Base-by-base conservation (phyloP, 148 eudicot species). In the Rhododendron ovatum region DNA sequence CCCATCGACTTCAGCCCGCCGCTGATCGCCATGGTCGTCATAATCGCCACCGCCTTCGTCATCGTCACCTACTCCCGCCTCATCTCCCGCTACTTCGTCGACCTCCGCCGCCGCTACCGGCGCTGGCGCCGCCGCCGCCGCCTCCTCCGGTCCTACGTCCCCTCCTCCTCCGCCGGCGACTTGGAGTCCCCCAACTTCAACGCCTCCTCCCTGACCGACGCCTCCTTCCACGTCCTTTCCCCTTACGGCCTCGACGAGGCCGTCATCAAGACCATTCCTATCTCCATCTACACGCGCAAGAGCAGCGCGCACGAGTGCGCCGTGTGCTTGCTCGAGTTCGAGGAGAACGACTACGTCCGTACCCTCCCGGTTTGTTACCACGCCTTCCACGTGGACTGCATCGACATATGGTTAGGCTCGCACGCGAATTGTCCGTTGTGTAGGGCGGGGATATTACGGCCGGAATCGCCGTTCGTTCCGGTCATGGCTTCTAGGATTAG, bases 351-450 rank as follows among this genome's bases (percentile, higher is more conserved):
- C 14, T 92, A 94, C 88, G 88, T 97, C 37, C 96, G 99, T 1
- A 97, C 98, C 0, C 86, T 97, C 0, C 99, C 99, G 4, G 90
- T 88, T 0, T 97, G 99, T 75, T 87, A 86, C 30, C 99, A 97
- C 87, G 90, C 93, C 0, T 97, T 97, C 78, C 99, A 97, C 86
- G 98, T 95, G 0, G 99, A 97, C 28, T 97, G 99, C 83, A 95
- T 97, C 69, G 99, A 97, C 77, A 88, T 93, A 63, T 97, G 99
- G 99, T 90, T 97, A 1, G 86, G 92, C 2, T 91, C 96, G 3
- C 98, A 97, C 90, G 98, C 98, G 53, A 95, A 90, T 71, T 97
- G 99, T 83, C 99, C 99, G 1, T 89, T 97, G 4, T 97, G 99
- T 55, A 92, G 99, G 7, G 92, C 98, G 28, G 93, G 92, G 3